Evolutionary conservation across 1,284 basidiomycete species (phyloP).

Genomic region (Entoloma clypeatum): DNA sequence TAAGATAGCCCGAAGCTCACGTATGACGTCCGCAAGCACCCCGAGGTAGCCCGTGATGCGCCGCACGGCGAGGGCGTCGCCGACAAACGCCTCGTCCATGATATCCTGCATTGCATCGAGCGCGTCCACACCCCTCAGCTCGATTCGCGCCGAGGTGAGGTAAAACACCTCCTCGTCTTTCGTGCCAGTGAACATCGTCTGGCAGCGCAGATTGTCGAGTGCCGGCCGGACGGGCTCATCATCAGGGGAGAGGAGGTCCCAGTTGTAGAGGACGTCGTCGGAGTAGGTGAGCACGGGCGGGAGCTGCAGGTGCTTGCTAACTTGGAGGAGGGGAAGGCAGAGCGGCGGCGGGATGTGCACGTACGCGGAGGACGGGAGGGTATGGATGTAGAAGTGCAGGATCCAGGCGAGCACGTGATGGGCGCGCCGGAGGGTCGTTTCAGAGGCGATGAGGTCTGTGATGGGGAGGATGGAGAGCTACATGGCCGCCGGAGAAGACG

Average conservation of each 20-base stretch:
- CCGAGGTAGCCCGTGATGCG: slow-evolving; percentile 75
- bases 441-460: slow-evolving; percentile 48
- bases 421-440: slow-evolving; percentile 72
- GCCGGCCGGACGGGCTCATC: slow-evolving; percentile 20
- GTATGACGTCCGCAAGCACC: slow-evolving; percentile 64
- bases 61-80: slow-evolving; percentile 71
- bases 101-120: slow-evolving; percentile 84
- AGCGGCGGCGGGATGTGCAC: slow-evolving; percentile 70
- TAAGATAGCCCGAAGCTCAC: slow-evolving; percentile 58
- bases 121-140: slow-evolving; percentile 84
- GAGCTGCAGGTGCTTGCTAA: slow-evolving; percentile 74
- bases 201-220: slow-evolving; percentile 56
- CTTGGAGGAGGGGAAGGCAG: slow-evolving; percentile 75
- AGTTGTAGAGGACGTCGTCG: slow-evolving; percentile 93
- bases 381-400: slow-evolving; percentile 87
- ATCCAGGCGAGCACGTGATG: slow-evolving; percentile 85
- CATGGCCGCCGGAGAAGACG: background rate
- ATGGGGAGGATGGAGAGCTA: slow-evolving; percentile 51
- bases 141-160: slow-evolving; percentile 85
- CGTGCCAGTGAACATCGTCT: slow-evolving; percentile 78
- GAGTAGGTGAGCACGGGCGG: slow-evolving; percentile 93
- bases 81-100: slow-evolving; percentile 91
- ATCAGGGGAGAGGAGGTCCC: slow-evolving; percentile 45
- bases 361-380: slow-evolving; percentile 50
- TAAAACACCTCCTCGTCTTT: slow-evolving; percentile 90